Base-by-base conservation (phyloP, 768 basidiomycete species). In the Leucocoprinus sp. region DNA sequence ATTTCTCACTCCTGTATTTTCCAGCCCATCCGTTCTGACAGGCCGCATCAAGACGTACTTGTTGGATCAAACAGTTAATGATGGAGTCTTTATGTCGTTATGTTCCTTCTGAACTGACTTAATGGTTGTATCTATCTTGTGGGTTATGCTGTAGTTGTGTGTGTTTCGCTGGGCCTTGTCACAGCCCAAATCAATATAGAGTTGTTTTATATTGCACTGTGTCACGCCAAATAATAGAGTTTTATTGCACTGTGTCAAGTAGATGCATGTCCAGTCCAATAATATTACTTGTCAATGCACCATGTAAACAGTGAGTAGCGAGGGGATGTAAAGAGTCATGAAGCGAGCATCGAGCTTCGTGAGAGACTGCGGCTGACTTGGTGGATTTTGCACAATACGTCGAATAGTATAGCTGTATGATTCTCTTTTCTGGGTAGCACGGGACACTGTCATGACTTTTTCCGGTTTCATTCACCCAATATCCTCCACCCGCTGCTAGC, bases 61-160 rank as follows among this genome's bases (percentile, higher is more conserved):
- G 65, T 75, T 11, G 78, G 79, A 2, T 44, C 87, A 18, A 74
- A 81, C 0, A 73, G 76, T 0, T 48, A 82, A n/a, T 73, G 88
- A 49, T 65, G 74, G 37, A 78, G 78, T 47, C 69, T 83, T 19
- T 76, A 78, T 48, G 78, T 91, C 72, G 76, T 72, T 6, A 72
- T 76, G 1, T 56, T 75, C 19, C 74, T 89, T 57, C 58, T 87
- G 19, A 82, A 91, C 50, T 87, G 87, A 52, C 60, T 91, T 0
- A 75, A 84, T 2, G 76, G 75, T 1, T 56, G 84, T 3, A 57
- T 90, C 5, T n/a, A n/a, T n/a, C n/a, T n/a, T 76, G 90, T n/a
- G 84, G 80, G 2, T 58, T 90, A 5, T 88, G 87, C 5, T 57
- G n/a, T 90, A 49, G 64, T 83, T n/a, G n/a, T 19, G 61, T 85